Evolutionary conservation across 345 rosid genomes (phyloP).

Genomic region (Camelina neglecta): DNA sequence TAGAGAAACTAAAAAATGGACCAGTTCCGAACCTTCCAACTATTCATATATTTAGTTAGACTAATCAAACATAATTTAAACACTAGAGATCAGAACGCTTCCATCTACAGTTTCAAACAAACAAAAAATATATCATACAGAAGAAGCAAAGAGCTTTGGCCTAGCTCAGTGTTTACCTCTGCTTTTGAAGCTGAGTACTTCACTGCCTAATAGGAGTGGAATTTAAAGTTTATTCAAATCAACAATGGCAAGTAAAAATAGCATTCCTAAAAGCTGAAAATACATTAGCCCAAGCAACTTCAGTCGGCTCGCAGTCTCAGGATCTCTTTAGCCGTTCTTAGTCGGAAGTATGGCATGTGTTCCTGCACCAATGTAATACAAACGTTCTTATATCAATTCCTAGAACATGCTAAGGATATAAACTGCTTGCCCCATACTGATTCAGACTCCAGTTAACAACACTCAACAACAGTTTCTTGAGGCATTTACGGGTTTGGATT

Average conservation of each 20-base stretch:
- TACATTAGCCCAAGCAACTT: conserved; percentile 30
- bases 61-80: background rate
- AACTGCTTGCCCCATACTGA: background rate
- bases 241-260: conserved; percentile 25
- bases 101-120: conserved; percentile 26
- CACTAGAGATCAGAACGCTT: conserved; percentile 12
- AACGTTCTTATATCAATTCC: background rate
- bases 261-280: conserved; percentile 19
- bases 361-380: conserved; percentile 53
- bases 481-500: conserved; percentile 29
- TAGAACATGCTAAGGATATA: background rate
- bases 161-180: conserved; percentile 22
- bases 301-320: conserved; percentile 85
- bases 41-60: conserved; percentile 5
- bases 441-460: conserved; percentile 2
- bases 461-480: background rate
- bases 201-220: conserved; percentile 27
- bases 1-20: background rate
- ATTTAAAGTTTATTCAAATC: conserved; percentile 21
- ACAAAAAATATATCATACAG: background rate
- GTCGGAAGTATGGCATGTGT: conserved; percentile 90
- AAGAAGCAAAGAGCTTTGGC: background rate
- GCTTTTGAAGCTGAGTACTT: conserved; percentile 27
- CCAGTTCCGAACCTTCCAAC: too few species aligned
- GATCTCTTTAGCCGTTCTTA: conserved; percentile 90